A percentile compares a stretch with the other conserved stretches of the same genome.
Conservation (phyloP, 179 eudicot genomes). For the Beta corolliflora region DNA sequence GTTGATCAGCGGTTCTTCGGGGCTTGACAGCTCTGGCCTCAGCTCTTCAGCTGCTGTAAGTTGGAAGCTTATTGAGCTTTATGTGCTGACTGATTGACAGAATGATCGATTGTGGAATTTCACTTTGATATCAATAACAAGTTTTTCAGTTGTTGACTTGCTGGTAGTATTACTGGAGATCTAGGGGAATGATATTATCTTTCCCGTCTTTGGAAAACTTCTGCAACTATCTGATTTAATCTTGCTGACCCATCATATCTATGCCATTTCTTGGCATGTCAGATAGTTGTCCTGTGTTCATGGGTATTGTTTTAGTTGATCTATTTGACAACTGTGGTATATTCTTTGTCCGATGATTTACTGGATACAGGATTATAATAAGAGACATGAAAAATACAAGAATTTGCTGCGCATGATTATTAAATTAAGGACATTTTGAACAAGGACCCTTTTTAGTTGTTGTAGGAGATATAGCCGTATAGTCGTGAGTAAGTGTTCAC, state of each 20-base stretch:
- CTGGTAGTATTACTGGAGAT: background rate
- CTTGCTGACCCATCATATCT: background rate
- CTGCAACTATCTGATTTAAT: background rate
- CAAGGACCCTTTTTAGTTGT: background rate
- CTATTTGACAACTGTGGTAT: background rate
- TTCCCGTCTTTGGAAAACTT: background rate
- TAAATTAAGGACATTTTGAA: background rate
- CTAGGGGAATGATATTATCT: background rate
- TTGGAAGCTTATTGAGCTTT: conserved; percentile 19
- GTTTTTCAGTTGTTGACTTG: background rate
- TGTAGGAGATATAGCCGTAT: background rate
- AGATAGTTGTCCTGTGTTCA: background rate
- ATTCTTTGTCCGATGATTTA: background rate
- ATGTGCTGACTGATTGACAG: conserved; percentile 1
- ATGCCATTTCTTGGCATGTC: background rate
- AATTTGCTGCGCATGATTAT: background rate
- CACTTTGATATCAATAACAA: background rate
- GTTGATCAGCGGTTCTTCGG: conserved; percentile 69
- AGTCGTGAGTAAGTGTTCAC: background rate
- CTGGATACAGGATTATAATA: too few relatives aligned
- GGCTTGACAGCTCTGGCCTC: conserved; percentile 96
- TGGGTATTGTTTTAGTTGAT: background rate
- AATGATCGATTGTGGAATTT: conserved; percentile 1
- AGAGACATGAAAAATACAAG: background rate
- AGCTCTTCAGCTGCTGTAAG: conserved; percentile 99